Evolutionary conservation across 2,329 filamentous ascomycete species (phyloP), one percentile per base, ranked within the genome.

Genomic region (Biscogniauxia mediterranea): DNA sequence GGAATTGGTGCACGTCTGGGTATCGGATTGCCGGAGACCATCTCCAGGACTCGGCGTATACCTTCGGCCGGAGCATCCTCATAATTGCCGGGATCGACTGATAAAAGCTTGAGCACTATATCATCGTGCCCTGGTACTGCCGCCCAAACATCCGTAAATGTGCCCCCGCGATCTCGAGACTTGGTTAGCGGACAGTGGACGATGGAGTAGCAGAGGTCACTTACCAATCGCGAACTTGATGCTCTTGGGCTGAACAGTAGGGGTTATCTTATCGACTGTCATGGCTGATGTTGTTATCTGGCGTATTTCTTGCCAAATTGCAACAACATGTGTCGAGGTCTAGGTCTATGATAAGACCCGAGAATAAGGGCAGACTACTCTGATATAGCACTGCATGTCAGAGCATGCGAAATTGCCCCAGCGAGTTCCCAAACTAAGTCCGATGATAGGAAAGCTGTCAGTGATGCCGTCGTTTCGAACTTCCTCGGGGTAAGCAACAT

Each of bases 81-180:
- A 73, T 91, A 91, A 72, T 90, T 90, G 28, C 80, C 76, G 0
- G 89, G 88, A 68, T 92, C 89, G 65, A 90, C 89, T 0, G 89
- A 92, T 13, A 93, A 81, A 0, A 93, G 79, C 73, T 92, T 92
- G 73, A 92, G 89, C 56, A 91, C 77, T 54, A 91, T 80, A 64
- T 90, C 86, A 72, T 90, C 86, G 71, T 85, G 80, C 77, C 88
- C 87, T 57, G 87, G 88, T 5, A 88, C 85, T 11, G 64, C 62
- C 46, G 64, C 64, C 26, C 64, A 64, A 20, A 58, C 50, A 58
- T 69, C 65, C 13, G 67, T 67, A 53, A 69, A 69, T 32, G 65
- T 69, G 21, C 66, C 66, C 15, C 66, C 66, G 38, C 66, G 66
- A 59, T 67, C 56, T 54, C 7, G 11, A 28, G 28, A 21, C 5